A percentile compares a stretch with the other conserved stretches of the same genome.
Evolutionary conservation across 2,329 filamentous ascomycete genomes (phyloP).

Genomic region (Tolypocladium endophyticum): DNA sequence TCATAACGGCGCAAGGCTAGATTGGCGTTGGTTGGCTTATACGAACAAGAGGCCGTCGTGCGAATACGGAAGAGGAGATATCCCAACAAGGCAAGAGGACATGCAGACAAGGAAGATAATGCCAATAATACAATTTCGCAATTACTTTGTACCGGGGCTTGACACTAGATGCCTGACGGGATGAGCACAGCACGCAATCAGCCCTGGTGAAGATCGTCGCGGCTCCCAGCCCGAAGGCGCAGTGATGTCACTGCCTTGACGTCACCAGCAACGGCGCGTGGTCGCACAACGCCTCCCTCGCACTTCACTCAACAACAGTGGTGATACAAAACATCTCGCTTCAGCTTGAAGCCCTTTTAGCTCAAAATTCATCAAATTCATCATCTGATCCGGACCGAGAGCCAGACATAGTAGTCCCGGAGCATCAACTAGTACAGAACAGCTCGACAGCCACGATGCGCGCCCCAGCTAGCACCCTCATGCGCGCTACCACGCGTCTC

Average conservation of each 20-base stretch:
- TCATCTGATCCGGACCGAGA: not conserved
- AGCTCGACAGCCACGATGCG: not conserved
- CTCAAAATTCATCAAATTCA: not conserved
- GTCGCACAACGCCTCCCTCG: not conserved
- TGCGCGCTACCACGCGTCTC: not conserved
- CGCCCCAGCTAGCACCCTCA: not conserved
- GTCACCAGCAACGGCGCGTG: not conserved
- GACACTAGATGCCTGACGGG: not conserved
- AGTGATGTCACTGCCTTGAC: not conserved
- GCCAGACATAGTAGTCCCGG: too few relatives aligned
- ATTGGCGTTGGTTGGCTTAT: not conserved
- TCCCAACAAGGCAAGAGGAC: too few relatives aligned
- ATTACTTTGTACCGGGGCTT: not conserved
- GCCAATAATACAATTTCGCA: not conserved
- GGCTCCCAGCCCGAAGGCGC: not conserved
- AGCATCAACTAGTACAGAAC: not conserved
- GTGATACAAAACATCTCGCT: not conserved
- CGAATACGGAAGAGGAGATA: too few relatives aligned
- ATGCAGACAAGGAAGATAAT: not conserved
- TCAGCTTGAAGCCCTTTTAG: not conserved
- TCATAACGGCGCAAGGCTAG: not conserved
- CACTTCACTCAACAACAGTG: not conserved
- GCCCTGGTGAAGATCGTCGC: not conserved
- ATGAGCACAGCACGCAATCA: not conserved
- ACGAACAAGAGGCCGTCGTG: not conserved